Evolutionary conservation across 2,329 filamentous ascomycete genomes (phyloP), one percentile per base, ranked within the genome.

Genomic region (Aureobasidium sp.): DNA sequence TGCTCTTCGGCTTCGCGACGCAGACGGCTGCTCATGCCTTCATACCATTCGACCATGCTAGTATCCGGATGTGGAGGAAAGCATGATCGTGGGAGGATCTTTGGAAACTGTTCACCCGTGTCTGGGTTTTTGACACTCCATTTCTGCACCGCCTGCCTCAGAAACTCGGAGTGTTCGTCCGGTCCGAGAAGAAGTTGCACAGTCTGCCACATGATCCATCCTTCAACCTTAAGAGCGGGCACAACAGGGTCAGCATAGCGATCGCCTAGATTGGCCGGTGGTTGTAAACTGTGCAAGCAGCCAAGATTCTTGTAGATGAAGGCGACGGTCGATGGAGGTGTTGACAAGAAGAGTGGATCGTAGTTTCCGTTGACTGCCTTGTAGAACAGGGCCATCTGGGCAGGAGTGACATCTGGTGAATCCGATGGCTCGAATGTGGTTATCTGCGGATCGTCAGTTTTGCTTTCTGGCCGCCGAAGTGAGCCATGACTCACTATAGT

Each of bases 191-290:
- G 79, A 27, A 96, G 82, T 76, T 97, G 91, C 61, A 97, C 89
- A 0, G 90, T 91, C 77, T 96, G 88, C 93, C 93, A 99, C 72
- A 90, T 86, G 47, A 93, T 89, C 73, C 96, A 99, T 44, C 94
- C 94, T 69, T 85, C 84, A 0, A 82, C 80, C 39, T 93, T 95
- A 61, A 99, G 78, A 14, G 91, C 90, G 0, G 94, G 94, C 45
- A 97, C 82, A 0, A 83, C 85, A 0, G 93, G 94, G 0, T 86
- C 79, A 3, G 82, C 82, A 72, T 89, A 97, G 65, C 90, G 84
- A 67, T 86, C 82, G 49, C 73, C 72, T 41, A 85, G 82, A 51
- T 74, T 74, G 14, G 67, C 65, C 5, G 61, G 34, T 0, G 90
- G 90, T 67, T 95, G 89, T 30, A 97, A 81, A 54, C 85, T 86